These are phyloP conservation scores for Jamesozyma gamospora DNA, from an alignment of 805 yeast species.

Conservation along the genomic window DNA sequence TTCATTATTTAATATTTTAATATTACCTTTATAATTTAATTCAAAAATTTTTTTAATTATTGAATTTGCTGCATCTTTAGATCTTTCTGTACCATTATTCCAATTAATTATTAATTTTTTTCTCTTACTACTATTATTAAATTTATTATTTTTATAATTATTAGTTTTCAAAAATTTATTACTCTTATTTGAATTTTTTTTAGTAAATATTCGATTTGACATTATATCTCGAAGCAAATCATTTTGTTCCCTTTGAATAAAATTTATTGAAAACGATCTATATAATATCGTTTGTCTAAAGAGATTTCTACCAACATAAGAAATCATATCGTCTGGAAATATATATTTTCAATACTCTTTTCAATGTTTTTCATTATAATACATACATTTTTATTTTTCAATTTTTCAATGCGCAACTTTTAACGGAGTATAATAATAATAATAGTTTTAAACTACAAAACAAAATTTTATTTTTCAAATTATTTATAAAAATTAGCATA, in stretches of 20 bases:
- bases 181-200: not conserved
- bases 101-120: constrained; percentile 14
- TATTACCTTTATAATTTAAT: constrained; percentile 18
- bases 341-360: too few relatives aligned
- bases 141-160: not conserved
- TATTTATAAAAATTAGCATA: not conserved
- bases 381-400: too few relatives aligned
- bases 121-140: not conserved
- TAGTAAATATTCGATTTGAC: not conserved
- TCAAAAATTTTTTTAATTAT: constrained; percentile 14
- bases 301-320: too few relatives aligned
- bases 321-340: too few relatives aligned
- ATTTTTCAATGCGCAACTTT: too few relatives aligned
- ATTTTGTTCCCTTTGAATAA: too few relatives aligned
- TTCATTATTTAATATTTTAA: constrained; percentile 15
- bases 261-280: too few relatives aligned
- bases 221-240: constrained; percentile 1
- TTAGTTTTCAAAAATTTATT: not conserved
- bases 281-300: too few relatives aligned
- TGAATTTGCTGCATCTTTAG: constrained; percentile 21
- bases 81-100: constrained; percentile 26
- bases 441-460: too few relatives aligned
- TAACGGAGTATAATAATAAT: too few relatives aligned
- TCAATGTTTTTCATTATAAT: too few relatives aligned
- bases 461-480: not conserved